Evolutionary conservation across 768 basidiomycete genomes (phyloP), one percentile per base, ranked within the genome.

Genomic region (Russula griseocarnosa): DNA sequence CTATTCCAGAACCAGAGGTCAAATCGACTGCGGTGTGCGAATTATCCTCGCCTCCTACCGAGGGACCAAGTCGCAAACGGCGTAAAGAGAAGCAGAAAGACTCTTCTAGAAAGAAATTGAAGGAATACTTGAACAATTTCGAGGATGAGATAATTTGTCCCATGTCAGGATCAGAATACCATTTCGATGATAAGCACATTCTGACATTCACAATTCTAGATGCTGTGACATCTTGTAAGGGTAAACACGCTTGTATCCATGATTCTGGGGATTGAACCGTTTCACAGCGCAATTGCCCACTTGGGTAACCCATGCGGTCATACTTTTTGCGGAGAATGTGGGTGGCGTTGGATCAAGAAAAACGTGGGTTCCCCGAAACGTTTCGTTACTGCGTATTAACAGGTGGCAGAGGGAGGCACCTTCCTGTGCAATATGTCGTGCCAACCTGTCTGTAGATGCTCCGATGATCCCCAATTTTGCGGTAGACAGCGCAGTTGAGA

Each of bases 261-360:
- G 46, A 46, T 59, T 9, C 28, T n/a, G 30, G 22, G 20, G 32
- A 54, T 46, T n/a, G 66, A 57, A 58, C 38, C 49, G 9, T 42
- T 22, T 28, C 60, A 16, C 64, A 89, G 88, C 60, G 85, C 82
- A 38, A 81, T 79, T 36, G 77, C 86, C 4, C 84, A 90, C 70
- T 65, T 84, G 30, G 79, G 82, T 26, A 87, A 84, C 69, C 86
- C 88, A 3, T 91, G 89, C 68, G 89, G 89, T 14, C 89, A 91
- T 70, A 84, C 82, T 28, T 82, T 81, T 64, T 91, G 89, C 62
- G 89, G 85, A 9, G 79, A 82, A 47, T 91, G 89, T 69, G 82
- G 82, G 13, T 78, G 81, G 74, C 73, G 77, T 61, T 90, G 88
- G 88, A 75, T 83, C 58, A 69, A 70, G 46, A 77, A 79, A 69